These are phyloP conservation scores for Furcasterigmium furcatum DNA, from an alignment of 2,329 filamentous ascomycete species.

Conservation along the genomic window DNA sequence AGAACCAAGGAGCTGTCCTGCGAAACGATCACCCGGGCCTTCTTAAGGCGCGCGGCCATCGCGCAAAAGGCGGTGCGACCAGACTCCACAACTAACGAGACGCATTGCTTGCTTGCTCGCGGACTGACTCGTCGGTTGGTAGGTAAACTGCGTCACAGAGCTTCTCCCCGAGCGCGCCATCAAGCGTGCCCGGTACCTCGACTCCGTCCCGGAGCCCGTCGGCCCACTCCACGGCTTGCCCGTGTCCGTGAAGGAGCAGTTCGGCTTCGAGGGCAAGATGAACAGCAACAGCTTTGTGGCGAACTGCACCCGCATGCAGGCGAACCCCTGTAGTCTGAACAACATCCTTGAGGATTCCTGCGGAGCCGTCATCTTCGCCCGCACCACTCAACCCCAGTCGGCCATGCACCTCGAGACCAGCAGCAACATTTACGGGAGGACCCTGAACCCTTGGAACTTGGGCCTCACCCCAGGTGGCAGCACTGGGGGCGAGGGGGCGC, in stretches of 20 bases:
- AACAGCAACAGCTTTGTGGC: conserved; percentile 10
- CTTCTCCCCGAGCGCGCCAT: conserved; percentile 31
- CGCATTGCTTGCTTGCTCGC: too few species aligned
- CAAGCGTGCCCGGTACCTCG: conserved; percentile 24
- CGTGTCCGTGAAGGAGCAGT: conserved; percentile 31
- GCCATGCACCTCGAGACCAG: conserved; percentile 4
- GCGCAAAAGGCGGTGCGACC: too few species aligned
- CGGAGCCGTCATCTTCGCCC: conserved; percentile 1
- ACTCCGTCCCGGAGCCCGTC: conserved; percentile 25
- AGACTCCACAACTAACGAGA: too few species aligned
- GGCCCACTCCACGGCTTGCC: conserved; percentile 29
- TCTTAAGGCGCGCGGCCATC: neutral
- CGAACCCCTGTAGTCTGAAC: conserved; percentile 1
- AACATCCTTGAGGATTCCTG: conserved; percentile 1
- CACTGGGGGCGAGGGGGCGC: conserved; percentile 2
- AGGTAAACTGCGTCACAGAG: conserved; percentile 29
- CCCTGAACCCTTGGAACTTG: conserved; percentile 2
- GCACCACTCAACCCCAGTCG: conserved; percentile 1
- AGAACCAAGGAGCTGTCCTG: conserved; percentile 1
- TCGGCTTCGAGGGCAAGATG: conserved; percentile 27
- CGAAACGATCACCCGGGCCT: neutral
- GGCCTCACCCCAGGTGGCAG: neutral
- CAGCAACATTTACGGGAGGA: conserved; percentile 3
- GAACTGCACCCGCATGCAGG: neutral
- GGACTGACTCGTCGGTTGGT: too few species aligned